Percentiles rank a stretch among this genome's conserved stretches.
Evolutionary conservation across 139 green algal genomes (phyloP).

Genomic region (Chara braunii): DNA sequence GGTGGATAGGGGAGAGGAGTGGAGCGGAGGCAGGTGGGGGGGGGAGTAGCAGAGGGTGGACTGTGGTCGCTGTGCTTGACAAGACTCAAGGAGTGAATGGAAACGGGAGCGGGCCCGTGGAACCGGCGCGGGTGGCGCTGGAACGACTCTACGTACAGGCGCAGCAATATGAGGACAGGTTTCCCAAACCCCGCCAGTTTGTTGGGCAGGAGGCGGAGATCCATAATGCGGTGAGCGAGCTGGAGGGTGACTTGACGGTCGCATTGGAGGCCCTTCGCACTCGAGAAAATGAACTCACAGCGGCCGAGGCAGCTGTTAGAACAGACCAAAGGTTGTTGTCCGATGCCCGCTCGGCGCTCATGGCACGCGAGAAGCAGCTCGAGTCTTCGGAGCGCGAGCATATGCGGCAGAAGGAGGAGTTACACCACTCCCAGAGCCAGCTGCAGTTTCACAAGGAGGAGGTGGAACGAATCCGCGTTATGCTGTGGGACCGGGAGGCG

Average conservation of each 20-base stretch:
- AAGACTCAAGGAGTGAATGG: too few species aligned
- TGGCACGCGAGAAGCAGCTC: conserved; percentile 16
- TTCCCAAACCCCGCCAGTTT: too few species aligned
- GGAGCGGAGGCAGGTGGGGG: too few species aligned
- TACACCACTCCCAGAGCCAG: background rate
- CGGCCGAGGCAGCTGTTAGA: conserved; percentile 12
- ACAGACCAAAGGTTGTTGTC: conserved; percentile 1
- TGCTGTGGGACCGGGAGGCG: background rate
- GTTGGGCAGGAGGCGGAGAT: conserved; percentile 15
- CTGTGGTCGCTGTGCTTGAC: too few species aligned
- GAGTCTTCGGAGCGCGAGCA: background rate
- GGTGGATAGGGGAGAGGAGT: too few species aligned
- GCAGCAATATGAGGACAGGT: conserved; percentile 26
- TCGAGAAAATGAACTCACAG: conserved; percentile 23
- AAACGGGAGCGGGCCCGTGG: background rate
- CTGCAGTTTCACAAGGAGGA: conserved; percentile 3
- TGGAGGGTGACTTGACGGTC: conserved; percentile 17
- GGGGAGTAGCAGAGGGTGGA: too few species aligned
- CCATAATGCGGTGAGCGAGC: conserved; percentile 12
- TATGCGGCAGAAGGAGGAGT: background rate
- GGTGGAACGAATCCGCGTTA: background rate
- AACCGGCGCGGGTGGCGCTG: background rate
- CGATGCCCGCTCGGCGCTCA: background rate
- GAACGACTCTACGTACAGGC: conserved; percentile 25
- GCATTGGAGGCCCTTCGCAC: conserved; percentile 16